phyloP scores from a whole-genome alignment of 2,329 filamentous ascomycete genomes.

The Lachnellula willkommii region DNA sequence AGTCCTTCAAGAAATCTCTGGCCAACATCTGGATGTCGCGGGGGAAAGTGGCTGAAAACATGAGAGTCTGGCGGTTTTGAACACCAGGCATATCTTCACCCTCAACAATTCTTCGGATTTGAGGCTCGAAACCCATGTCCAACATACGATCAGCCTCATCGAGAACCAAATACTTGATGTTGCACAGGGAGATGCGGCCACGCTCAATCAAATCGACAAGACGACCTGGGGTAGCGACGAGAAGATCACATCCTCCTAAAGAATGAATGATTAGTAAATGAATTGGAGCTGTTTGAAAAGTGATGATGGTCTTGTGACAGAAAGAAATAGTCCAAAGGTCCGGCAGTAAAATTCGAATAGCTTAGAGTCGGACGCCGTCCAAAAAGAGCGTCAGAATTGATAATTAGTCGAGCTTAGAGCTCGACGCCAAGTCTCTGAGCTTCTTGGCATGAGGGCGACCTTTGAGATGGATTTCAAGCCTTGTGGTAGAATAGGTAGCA shows the following conservation, averaged over 20 bases:
- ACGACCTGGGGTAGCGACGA: conserved; percentile 95
- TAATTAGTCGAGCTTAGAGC: too few species aligned
- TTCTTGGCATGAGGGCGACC: too few species aligned
- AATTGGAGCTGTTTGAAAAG: too few species aligned
- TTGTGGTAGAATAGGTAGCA: too few species aligned
- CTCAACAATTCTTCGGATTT: conserved; percentile 97
- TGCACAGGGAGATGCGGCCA: conserved; percentile 92
- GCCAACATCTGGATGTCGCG: conserved; percentile 99
- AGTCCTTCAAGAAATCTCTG: conserved; percentile 97
- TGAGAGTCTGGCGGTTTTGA: conserved; percentile 86
- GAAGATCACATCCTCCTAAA: conserved; percentile 72
- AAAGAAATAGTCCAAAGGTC: too few species aligned
- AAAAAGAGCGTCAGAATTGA: too few species aligned
- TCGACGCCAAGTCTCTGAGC: too few species aligned
- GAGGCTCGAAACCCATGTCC: conserved; percentile 99
- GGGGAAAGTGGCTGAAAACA: conserved; percentile 99
- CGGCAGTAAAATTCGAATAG: too few species aligned
- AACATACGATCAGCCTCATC: conserved; percentile 99
- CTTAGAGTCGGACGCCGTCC: too few species aligned
- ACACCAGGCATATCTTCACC: conserved; percentile 94
- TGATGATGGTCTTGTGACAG: too few species aligned
- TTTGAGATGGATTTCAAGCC: too few species aligned
- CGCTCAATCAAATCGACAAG: conserved; percentile 97
- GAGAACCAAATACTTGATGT: conserved; percentile 98
- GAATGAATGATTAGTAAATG: too few species aligned